Conservation (phyloP, 306 rosid species). For the Prunus padus region DNA sequence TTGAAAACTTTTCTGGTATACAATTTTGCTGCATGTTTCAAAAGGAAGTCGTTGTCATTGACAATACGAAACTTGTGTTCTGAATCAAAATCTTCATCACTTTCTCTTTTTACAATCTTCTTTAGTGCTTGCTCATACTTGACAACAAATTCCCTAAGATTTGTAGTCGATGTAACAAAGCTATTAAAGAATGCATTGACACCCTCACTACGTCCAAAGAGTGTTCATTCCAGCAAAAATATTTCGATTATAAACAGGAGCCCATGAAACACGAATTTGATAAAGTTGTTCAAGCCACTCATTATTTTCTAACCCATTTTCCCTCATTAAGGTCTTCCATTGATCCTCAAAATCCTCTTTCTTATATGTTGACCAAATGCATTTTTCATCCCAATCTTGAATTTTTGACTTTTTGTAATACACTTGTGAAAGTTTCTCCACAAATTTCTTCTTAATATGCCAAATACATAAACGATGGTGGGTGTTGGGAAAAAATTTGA, state of each 20-base stretch:
- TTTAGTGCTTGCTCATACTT: too few species aligned
- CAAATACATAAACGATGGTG: too few species aligned
- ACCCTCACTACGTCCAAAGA: not conserved
- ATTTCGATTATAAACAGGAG: too few species aligned
- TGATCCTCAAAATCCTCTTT: not conserved
- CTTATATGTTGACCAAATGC: conserved; percentile 2
- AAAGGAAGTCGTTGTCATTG: not conserved
- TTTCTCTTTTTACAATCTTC: too few species aligned
- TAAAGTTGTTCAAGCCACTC: not conserved
- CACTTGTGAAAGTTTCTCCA: not conserved
- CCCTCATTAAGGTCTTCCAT: not conserved
- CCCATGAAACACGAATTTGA: conserved; percentile 4
- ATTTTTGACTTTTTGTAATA: not conserved
- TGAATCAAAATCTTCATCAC: too few species aligned
- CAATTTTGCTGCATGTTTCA: not conserved
- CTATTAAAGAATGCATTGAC: too few species aligned
- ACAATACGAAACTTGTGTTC: too few species aligned
- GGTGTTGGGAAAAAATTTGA: too few species aligned
- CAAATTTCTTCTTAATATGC: conserved; percentile 6
- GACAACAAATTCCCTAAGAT: too few species aligned
- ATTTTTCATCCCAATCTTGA: not conserved
- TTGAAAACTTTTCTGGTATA: too few species aligned
- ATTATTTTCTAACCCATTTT: conserved; percentile 4
- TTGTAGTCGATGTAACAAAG: too few species aligned
- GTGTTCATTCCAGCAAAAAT: conserved; percentile 1